A percentile compares a stretch with the other conserved stretches of the same genome.
phyloP scores from a whole-genome alignment of 495 filamentous ascomycete genomes.

The Hypoxylon trugodes region DNA sequence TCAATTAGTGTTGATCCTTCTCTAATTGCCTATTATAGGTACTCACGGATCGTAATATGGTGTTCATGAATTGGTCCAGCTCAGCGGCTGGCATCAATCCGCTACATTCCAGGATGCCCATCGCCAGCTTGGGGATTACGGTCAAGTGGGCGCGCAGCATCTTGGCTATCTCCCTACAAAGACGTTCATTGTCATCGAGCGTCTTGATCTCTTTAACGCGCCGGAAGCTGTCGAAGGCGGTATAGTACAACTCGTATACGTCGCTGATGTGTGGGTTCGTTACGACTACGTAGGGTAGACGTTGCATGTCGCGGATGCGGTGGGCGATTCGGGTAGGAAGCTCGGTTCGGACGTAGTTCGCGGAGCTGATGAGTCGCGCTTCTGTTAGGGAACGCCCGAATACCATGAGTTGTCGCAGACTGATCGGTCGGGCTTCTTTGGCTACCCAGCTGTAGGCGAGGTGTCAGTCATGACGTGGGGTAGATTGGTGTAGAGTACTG shows the following conservation, averaged over 20 bases:
- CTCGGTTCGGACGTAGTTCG: constrained; percentile 96
- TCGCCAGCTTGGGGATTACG: constrained; percentile 92
- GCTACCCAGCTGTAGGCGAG: constrained; percentile 76
- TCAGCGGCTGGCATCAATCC: constrained; percentile 78
- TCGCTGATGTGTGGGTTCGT: constrained; percentile 93
- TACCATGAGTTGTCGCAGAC: constrained; percentile 90
- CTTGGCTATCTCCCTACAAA: constrained; percentile 81
- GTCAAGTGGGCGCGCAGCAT: constrained; percentile 88
- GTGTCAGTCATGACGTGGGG: constrained; percentile 37
- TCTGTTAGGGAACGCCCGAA: constrained; percentile 92
- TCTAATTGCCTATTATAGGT: background rate
- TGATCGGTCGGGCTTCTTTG: constrained; percentile 84
- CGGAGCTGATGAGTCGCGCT: constrained; percentile 85
- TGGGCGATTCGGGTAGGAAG: constrained; percentile 92
- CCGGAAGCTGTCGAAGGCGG: constrained; percentile 89
- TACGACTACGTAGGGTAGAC: constrained; percentile 92
- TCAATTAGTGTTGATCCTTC: background rate
- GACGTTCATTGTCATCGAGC: constrained; percentile 87
- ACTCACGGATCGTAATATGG: constrained; percentile 84
- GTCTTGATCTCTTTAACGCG: constrained; percentile 83
- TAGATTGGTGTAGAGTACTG: constrained; percentile 1
- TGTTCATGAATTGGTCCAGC: constrained; percentile 95
- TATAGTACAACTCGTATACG: constrained; percentile 97
- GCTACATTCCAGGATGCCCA: constrained; percentile 89
- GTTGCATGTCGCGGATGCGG: constrained; percentile 96